Evolutionary conservation across 768 basidiomycete species (phyloP), one percentile per base, ranked within the genome.

Genomic region (Suillus decipiens): DNA sequence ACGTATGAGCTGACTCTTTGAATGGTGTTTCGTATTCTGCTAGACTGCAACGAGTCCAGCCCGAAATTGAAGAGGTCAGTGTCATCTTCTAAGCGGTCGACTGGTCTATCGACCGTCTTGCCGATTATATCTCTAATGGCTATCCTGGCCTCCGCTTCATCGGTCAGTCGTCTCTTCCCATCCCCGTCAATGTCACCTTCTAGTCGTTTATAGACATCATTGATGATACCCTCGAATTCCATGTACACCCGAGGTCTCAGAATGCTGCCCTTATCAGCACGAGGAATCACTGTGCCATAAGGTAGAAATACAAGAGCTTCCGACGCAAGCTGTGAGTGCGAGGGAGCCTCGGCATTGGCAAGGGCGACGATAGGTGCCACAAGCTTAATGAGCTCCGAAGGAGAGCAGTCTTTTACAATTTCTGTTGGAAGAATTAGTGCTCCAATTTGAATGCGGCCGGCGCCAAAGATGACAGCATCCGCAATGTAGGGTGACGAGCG

Each of bases 401-500:
- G 66, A 10, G 73, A 67, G 22, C 62, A 63, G 28, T 69, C 62
- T 37, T 73, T 72, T 8, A 71, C 77, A 0, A 72, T 62, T n/a
- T 82, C 81, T 0, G 81, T 78, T 1, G 81, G 82, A n/a, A 84
- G 74, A 59, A 87, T 79, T 17, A 86, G 73, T 12, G 76, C 79
- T 5, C 85, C 84, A 8, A 79, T 75, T 59, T 86, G 84, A 8
- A 83, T 77, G 33, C 79, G 71, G 11, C 73, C 79, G 17, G 79
- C 75, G 12, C 85, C 85, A 47, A 86, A 86, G 57, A 86, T 79
- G 66, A 86, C 79, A 36, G 81, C 84, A 60, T 86, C 85, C 0
- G 75, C 71, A 19, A 85, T 77, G 58, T 78, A 77, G 1, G 82
- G 79, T 4, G 73, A 73, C 3, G 83, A 83, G 22, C 81, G 81